Percentiles rank a stretch among this genome's conserved stretches.
Conservation (phyloP, 2,329 filamentous ascomycete species). For the Trichoderma hamatum region DNA sequence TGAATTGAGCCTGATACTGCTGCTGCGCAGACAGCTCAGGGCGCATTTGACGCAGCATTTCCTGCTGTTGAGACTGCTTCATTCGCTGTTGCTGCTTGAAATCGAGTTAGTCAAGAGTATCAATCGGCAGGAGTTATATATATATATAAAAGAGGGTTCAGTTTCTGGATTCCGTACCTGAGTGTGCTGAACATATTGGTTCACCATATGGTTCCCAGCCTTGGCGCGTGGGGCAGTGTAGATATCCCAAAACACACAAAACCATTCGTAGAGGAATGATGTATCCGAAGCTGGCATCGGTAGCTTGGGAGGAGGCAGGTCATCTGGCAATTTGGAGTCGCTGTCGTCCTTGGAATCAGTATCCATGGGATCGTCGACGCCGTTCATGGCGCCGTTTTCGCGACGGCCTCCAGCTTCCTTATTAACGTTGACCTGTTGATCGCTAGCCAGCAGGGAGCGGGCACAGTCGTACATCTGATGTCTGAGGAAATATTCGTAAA, state of each 20-base stretch:
- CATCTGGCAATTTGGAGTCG: conserved; percentile 73
- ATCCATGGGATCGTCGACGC: conserved; percentile 76
- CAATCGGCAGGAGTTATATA: neutral
- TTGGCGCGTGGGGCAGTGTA: conserved; percentile 79
- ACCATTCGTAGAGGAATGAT: conserved; percentile 97
- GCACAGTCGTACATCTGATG: conserved; percentile 84
- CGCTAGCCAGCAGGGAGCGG: conserved; percentile 68
- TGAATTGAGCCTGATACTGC: conserved; percentile 63
- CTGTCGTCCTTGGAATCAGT: conserved; percentile 80
- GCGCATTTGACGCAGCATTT: conserved; percentile 74
- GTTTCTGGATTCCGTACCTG: conserved; percentile 61
- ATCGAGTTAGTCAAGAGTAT: conserved; percentile 16
- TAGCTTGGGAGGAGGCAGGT: conserved; percentile 75
- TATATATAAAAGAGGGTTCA: neutral
- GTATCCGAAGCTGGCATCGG: conserved; percentile 67
- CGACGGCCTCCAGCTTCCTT: conserved; percentile 72
- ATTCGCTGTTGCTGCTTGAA: conserved; percentile 67
- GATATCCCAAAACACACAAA: conserved; percentile 96
- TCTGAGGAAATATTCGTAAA: conserved; percentile 89
- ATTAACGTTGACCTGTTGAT: conserved; percentile 66
- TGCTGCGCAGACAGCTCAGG: conserved; percentile 61
- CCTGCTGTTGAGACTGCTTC: conserved; percentile 75
- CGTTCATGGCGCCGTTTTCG: conserved; percentile 67
- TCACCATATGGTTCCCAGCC: conserved; percentile 64
- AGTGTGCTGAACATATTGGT: conserved; percentile 78